phyloP scores from a whole-genome alignment of 164 flowering plant species.

The Cinnamomum chago region DNA sequence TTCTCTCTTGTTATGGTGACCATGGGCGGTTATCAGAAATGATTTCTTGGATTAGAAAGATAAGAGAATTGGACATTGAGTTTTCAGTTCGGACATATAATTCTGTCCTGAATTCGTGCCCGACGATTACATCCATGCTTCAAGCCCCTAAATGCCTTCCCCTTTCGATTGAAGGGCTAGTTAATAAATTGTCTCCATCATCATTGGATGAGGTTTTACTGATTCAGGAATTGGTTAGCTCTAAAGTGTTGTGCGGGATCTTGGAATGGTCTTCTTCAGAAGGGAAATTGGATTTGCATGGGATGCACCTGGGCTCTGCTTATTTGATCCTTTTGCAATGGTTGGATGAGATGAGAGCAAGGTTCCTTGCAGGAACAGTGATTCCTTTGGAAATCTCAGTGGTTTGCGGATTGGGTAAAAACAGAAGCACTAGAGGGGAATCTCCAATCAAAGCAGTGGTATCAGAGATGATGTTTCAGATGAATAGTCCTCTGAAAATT shows the following conservation, averaged over 20 bases:
- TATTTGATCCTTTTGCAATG: slow-evolving; percentile 77
- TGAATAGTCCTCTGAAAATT: slow-evolving; percentile 55
- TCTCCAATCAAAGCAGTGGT: slow-evolving; percentile 67
- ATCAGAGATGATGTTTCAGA: slow-evolving; percentile 47
- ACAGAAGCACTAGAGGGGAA: slow-evolving; percentile 59
- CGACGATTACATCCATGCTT: slow-evolving; percentile 38
- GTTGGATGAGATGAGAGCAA: slow-evolving; percentile 47
- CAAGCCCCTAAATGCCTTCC: slow-evolving; percentile 37
- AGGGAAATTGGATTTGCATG: slow-evolving; percentile 83
- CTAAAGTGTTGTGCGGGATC: slow-evolving; percentile 40
- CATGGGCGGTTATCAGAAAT: slow-evolving; percentile 34
- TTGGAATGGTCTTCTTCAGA: slow-evolving; percentile 53
- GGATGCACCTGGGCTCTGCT: slow-evolving; percentile 70
- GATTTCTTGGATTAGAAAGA: slow-evolving; percentile 56
- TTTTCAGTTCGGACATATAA: slow-evolving; percentile 70
- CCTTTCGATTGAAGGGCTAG: slow-evolving; percentile 46
- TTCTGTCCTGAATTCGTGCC: slow-evolving; percentile 75
- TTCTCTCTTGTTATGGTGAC: slow-evolving; percentile 66
- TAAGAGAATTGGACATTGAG: slow-evolving; percentile 36
- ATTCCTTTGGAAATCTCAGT: slow-evolving; percentile 55
- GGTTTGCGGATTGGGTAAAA: slow-evolving; percentile 83
- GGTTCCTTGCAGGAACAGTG: slow-evolving; percentile 22
- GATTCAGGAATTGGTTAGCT: slow-evolving; percentile 45
- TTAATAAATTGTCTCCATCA: slow-evolving; percentile 14
- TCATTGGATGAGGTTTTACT: slow-evolving; percentile 37